Base-by-base conservation (phyloP, 148 eudicot species). In the Rhododendron williamsianum region DNA sequence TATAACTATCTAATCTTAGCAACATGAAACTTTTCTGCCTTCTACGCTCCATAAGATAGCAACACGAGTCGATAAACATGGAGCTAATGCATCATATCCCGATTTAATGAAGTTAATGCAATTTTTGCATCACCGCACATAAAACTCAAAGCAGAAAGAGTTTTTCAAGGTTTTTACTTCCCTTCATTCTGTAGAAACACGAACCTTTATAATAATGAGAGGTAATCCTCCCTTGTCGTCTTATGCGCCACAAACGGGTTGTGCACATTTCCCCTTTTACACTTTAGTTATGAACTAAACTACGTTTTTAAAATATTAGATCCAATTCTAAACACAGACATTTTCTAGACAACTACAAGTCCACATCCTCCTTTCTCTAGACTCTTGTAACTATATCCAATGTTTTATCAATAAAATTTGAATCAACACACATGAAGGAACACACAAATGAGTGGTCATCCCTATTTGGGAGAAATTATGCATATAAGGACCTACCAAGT, bases 41-140 rank as follows among this genome's bases (percentile, higher is more conserved):
- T 8, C 30, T 33, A 30, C 2, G 2, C 38, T 71, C 76, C 36
- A 30, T 71, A 27, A 71, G 38, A 30, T 71, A 30, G 30, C 76
- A 25, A 71, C 76, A 30, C 6, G 2, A 65, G 72, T 33, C 0
- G 5, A 65, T 25, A 65, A 60, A 60, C 67, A 60, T 60, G 18
- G 72, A 65, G 9, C 8, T n/a, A 38, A 38, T 25, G 76, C 38
- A 27, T 30, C 76, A 71, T 69, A 27, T 27, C 36, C 15, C 18
- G 6, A 69, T 69, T 69, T 69, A 69, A 78, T n/a, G 81, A 78
- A 46, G 81, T 58, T 78, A 45, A 45, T 78, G 56, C 81, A 12
- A 9, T 46, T 9, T 45, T n/a, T 46, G 81, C 81, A 78, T 23
- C 56, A 78, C 27, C 56, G 19, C 15, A 77, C 30, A 21, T 45